These are phyloP conservation scores for Zymoseptoria brevis DNA, from an alignment of 2,329 filamentous ascomycete species.

Conservation along the genomic window DNA sequence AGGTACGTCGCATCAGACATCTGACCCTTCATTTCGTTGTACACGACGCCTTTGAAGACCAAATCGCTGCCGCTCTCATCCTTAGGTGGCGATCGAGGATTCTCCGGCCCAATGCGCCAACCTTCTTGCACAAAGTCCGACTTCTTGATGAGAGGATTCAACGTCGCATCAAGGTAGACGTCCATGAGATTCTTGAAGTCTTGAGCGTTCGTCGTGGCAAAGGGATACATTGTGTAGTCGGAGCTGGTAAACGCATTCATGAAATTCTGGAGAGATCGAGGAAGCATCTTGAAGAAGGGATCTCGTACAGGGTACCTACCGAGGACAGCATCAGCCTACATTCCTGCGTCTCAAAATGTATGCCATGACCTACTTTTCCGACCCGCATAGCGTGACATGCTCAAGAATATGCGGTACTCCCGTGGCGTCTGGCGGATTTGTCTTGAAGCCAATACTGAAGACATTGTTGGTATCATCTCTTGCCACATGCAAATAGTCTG, in stretches of 20 bases:
- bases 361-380: constrained; percentile 60
- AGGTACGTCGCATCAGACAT: constrained; percentile 96
- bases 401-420: constrained; percentile 95
- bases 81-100: constrained; percentile 50
- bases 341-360: background rate
- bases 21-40: constrained; percentile 99
- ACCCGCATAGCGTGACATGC: constrained; percentile 93
- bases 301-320: constrained; percentile 88
- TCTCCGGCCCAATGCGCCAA: constrained; percentile 91
- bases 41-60: constrained; percentile 95
- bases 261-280: constrained; percentile 95
- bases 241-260: constrained; percentile 99
- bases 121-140: constrained; percentile 95
- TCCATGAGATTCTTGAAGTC: constrained; percentile 95
- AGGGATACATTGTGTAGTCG: constrained; percentile 95
- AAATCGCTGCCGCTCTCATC: constrained; percentile 48
- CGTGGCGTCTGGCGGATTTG: constrained; percentile 92
- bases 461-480: constrained; percentile 98
- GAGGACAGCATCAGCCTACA: constrained; percentile 19
- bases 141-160: constrained; percentile 80
- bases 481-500: constrained; percentile 91
- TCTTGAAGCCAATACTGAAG: constrained; percentile 98
- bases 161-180: constrained; percentile 90
- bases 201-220: constrained; percentile 90
- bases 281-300: constrained; percentile 99